Base-by-base conservation (phyloP, 2,329 filamentous ascomycete genomes). In the Exophiala mesophila region DNA sequence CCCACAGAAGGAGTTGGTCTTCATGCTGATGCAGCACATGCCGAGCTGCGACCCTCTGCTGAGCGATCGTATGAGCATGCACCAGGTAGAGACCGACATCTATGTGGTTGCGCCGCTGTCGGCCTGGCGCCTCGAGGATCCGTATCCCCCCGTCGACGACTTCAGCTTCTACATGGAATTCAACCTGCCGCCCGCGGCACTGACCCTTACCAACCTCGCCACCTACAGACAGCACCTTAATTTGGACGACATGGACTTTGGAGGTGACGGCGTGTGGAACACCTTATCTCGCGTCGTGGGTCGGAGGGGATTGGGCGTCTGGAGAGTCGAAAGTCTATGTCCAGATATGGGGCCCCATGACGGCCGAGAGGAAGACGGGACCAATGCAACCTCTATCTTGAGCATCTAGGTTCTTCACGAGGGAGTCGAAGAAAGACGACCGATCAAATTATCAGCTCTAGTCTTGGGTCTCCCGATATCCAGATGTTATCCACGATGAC, bases 221-320 rank as follows among this genome's bases (percentile, higher is more conserved):
- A 64, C 59, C 5, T 71, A 68, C 44, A 55, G 57, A 31, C 61
- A 62, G 30, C 72, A 76, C 51, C 47, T 76, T 34, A 73, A 72
- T 44, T 56, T 75, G 13, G 72, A 76, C 51, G 72, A 74, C 56
- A 54, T 75, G 46, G 71, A 75, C 50, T 68, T 74, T 45, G 69
- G 57, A 8, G 62, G 64, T 10, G 72, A 74, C 32, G 72, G 72
- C 3, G 47, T 75, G 15, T 18, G 63, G n/a, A 49, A 58, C 3
- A 73, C 72, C 2, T 36, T 74, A 30, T 55, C 49, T 15, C 60
- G 71, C 18, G 69, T 74, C 2, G 50, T 73, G 24, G 70, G 70
- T 1, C 62, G 70, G 41, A 64, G 69, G 30, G 72, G 72, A 1
- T 50, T 76, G 45, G 63, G 59, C n/a, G 64, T 74, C 32, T 74